phyloP scores from a whole-genome alignment of 2,329 filamentous ascomycete genomes.

The Stachybotrys chlorohalonatus region DNA sequence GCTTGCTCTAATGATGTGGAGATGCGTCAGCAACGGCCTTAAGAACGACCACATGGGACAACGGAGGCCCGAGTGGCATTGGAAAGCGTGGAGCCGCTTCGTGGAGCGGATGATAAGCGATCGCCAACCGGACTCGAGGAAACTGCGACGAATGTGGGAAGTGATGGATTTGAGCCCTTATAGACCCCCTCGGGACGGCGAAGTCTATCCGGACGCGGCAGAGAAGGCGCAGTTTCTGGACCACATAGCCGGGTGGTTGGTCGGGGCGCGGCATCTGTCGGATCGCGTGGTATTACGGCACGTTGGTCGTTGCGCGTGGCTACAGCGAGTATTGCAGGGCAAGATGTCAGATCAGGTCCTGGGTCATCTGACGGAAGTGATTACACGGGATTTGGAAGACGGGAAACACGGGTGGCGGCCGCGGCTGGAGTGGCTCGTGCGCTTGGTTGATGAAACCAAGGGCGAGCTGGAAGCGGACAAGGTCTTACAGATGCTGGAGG shows the following conservation, averaged over 20 bases:
- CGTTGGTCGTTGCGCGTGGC: neutral
- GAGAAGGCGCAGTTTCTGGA: neutral
- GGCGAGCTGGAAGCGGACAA: neutral
- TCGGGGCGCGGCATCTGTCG: neutral
- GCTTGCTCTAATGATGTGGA: neutral
- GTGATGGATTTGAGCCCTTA: neutral
- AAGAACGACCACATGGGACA: neutral
- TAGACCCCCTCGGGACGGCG: neutral
- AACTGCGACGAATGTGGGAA: neutral
- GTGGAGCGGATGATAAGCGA: conserved; percentile 23
- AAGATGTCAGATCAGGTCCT: neutral
- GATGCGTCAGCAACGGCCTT: neutral
- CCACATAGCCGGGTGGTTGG: neutral
- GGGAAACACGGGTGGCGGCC: neutral
- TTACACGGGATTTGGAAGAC: neutral
- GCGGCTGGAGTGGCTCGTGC: neutral
- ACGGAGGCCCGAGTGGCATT: conserved; percentile 14
- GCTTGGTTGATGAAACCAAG: neutral
- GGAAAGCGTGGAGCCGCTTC: conserved; percentile 23
- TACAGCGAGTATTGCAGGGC: neutral
- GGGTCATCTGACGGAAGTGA: neutral
- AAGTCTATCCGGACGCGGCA: neutral
- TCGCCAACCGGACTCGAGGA: conserved; percentile 7
- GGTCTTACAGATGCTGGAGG: neutral
- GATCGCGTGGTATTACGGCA: neutral